Evolutionary conservation across 208 protist species (phyloP).

Genomic region (Trypanosoma scelopori): DNA sequence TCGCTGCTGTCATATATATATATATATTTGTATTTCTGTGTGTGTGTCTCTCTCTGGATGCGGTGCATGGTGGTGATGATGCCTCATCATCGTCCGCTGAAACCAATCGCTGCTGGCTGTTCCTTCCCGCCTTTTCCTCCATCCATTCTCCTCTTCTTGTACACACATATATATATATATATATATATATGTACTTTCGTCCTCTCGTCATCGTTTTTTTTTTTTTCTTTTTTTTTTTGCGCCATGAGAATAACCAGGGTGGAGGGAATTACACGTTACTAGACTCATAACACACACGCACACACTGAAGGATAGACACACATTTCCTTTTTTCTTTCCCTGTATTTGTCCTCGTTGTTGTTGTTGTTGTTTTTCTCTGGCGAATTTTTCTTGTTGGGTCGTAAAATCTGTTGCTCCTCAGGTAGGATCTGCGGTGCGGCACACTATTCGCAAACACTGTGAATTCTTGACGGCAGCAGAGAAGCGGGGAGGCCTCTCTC

Average conservation of each 20-base stretch:
- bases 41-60: conserved; percentile 15
- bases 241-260: background rate
- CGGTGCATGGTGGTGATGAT: background rate
- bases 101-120: too few species aligned
- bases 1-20: conserved; percentile 12
- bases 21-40: conserved; percentile 8
- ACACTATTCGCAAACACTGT: too few species aligned
- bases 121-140: conserved; percentile 7
- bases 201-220: too few species aligned
- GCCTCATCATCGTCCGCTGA: too few species aligned
- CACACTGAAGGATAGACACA: too few species aligned
- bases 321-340: background rate
- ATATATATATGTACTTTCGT: too few species aligned
- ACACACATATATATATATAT: too few species aligned
- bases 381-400: too few species aligned
- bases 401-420: too few species aligned
- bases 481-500: background rate
- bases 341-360: conserved; percentile 11
- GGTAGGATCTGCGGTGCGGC: too few species aligned
- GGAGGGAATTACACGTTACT: background rate
- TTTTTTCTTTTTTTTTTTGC: background rate
- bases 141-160: background rate
- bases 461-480: too few species aligned
- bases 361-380: conserved; percentile 5
- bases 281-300: too few species aligned